phyloP scores from a whole-genome alignment of 1,284 basidiomycete genomes.

The Hypsizygus ulmarius region DNA sequence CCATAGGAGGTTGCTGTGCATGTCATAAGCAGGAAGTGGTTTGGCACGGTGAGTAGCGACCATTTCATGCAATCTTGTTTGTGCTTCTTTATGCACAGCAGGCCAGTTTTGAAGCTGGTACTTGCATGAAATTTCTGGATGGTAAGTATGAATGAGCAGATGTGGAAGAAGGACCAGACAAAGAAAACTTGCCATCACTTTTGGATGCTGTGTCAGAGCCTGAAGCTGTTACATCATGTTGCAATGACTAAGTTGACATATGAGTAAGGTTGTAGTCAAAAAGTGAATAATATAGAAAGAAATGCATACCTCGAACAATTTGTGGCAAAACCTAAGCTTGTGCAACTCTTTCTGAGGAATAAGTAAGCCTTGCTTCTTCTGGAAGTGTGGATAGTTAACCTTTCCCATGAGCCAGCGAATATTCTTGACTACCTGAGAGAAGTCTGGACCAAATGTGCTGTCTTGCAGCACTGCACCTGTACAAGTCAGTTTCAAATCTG shows the following conservation, averaged over 20 bases:
- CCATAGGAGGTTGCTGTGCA: slow-evolving; percentile 5
- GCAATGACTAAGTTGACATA: too few relatives aligned
- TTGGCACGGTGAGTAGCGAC: slow-evolving; percentile 12
- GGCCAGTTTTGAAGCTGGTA: slow-evolving; percentile 1
- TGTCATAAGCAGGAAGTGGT: slow-evolving; percentile 11
- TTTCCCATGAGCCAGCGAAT: neutral
- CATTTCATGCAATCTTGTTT: neutral
- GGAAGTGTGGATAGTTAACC: neutral
- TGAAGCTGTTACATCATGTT: too few relatives aligned
- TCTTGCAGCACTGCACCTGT: neutral
- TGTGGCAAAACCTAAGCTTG: slow-evolving; percentile 2
- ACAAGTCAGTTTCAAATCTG: neutral
- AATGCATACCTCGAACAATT: neutral
- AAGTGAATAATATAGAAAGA: neutral
- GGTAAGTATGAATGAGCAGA: too few relatives aligned
- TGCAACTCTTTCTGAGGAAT: neutral
- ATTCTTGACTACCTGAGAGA: neutral
- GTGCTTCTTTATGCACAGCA: neutral
- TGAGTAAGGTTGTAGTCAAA: neutral
- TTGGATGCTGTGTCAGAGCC: too few relatives aligned
- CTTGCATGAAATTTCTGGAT: neutral
- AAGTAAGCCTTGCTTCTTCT: neutral
- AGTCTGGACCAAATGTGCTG: neutral
- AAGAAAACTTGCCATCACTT: too few relatives aligned
- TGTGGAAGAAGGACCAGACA: too few relatives aligned